These are phyloP conservation scores for Fraxinus ornus DNA, from an alignment of 305 asterid species.

Conservation along the genomic window DNA sequence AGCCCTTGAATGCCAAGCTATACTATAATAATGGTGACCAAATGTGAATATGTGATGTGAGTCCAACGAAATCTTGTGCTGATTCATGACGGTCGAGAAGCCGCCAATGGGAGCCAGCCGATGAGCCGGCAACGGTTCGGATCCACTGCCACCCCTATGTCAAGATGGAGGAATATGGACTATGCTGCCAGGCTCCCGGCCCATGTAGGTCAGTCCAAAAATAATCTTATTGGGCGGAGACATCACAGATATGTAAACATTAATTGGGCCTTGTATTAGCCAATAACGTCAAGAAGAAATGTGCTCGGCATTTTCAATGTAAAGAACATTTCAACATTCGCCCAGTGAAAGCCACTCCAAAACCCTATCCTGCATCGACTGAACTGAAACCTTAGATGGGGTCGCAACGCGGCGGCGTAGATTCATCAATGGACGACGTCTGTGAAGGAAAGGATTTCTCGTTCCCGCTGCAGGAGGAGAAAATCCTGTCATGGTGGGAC, in stretches of 20 bases:
- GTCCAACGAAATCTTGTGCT: background rate
- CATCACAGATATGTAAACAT: background rate
- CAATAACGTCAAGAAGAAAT: background rate
- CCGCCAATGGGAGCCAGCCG: background rate
- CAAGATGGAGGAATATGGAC: background rate
- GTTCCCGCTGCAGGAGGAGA: constrained; percentile 70
- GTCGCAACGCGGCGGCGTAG: constrained; percentile 26
- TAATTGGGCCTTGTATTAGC: background rate
- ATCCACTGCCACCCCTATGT: background rate
- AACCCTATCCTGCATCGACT: constrained; percentile 35
- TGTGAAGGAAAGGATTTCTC: constrained; percentile 92
- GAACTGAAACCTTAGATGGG: background rate
- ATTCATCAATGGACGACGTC: constrained; percentile 72
- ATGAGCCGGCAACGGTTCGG: background rate
- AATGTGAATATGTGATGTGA: too few species aligned
- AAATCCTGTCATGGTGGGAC: constrained; percentile 71
- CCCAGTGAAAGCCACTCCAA: background rate
- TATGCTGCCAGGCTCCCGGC: background rate
- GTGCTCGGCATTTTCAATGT: background rate
- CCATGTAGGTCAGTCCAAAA: background rate
- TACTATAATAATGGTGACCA: too few species aligned
- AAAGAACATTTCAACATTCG: background rate
- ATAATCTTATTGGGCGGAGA: background rate
- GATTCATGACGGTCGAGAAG: background rate
- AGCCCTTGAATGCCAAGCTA: too few species aligned